Conservation (phyloP, 805 yeast species). For the Kuraishia borneana region DNA sequence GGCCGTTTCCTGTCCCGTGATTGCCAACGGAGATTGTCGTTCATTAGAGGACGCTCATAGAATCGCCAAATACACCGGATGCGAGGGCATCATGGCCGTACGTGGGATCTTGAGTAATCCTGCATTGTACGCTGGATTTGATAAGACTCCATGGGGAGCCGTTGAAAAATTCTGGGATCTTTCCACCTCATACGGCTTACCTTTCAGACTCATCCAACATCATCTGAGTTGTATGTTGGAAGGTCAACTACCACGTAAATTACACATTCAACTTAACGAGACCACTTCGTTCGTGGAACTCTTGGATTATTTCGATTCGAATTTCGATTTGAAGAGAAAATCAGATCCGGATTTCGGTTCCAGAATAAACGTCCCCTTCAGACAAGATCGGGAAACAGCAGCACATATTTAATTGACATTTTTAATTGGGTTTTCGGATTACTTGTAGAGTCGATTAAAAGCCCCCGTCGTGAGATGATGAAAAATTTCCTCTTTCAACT, state of each 20-base stretch:
- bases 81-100: constrained; percentile 93
- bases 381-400: constrained; percentile 17
- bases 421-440: not conserved
- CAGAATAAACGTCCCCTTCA: constrained; percentile 15
- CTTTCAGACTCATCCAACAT: constrained; percentile 76
- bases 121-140: constrained; percentile 68
- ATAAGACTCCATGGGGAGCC: constrained; percentile 82
- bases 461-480: no score
- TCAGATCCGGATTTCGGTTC: constrained; percentile 65
- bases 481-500: no score
- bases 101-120: constrained; percentile 84
- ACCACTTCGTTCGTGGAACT: constrained; percentile 46
- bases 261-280: constrained; percentile 55
- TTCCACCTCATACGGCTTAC: constrained; percentile 71
- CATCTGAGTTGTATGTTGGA: constrained; percentile 84
- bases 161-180: constrained; percentile 76
- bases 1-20: constrained; percentile 60
- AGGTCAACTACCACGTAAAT: constrained; percentile 30
- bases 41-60: constrained; percentile 46
- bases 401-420: constrained; percentile 13
- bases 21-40: constrained; percentile 98
- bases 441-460: no score
- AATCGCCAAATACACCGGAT: constrained; percentile 59
- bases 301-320: constrained; percentile 71
- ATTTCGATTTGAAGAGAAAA: constrained; percentile 54